Conservation (phyloP, 2,329 filamentous ascomycete species). For the Aspergillus ustus region DNA sequence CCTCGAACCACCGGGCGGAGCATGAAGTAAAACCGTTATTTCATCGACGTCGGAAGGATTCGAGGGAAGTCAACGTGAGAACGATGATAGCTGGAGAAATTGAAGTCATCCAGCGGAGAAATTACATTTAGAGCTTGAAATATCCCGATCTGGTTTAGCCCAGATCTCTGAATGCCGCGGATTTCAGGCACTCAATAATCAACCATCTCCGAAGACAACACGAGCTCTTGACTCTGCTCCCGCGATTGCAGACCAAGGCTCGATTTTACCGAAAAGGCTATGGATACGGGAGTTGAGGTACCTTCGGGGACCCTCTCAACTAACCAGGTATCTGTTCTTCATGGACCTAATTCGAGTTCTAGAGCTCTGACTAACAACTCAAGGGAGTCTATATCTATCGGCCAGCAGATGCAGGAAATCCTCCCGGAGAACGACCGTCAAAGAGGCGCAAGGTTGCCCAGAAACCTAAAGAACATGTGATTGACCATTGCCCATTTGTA, state of each 20-base stretch:
- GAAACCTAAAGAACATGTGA: slow-evolving; percentile 23
- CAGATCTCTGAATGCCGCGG: slow-evolving; percentile 24
- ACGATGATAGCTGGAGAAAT: neutral
- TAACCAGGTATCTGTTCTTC: slow-evolving; percentile 31
- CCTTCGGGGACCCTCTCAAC: slow-evolving; percentile 35
- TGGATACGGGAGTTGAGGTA: slow-evolving; percentile 28
- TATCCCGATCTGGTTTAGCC: slow-evolving; percentile 39
- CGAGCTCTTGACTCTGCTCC: neutral
- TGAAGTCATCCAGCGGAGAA: slow-evolving; percentile 18
- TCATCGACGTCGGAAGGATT: slow-evolving; percentile 33
- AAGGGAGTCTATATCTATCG: slow-evolving; percentile 68
- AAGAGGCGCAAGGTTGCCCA: slow-evolving; percentile 64
- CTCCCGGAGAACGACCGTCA: slow-evolving; percentile 49
- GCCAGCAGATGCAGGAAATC: slow-evolving; percentile 50
- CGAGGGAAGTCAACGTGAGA: neutral
- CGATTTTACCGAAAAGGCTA: slow-evolving; percentile 24
- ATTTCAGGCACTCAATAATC: slow-evolving; percentile 13
- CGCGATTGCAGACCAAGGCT: neutral
- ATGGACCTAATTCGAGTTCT: neutral
- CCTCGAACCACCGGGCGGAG: slow-evolving; percentile 50
- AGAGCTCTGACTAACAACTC: slow-evolving; percentile 23
- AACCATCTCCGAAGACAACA: neutral
- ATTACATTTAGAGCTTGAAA: slow-evolving; percentile 12
- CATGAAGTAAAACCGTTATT: slow-evolving; percentile 43
- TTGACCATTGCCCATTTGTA: slow-evolving; percentile 37